Base-by-base conservation (phyloP, 768 basidiomycete genomes). In the Xerocomellus dryophilus region DNA sequence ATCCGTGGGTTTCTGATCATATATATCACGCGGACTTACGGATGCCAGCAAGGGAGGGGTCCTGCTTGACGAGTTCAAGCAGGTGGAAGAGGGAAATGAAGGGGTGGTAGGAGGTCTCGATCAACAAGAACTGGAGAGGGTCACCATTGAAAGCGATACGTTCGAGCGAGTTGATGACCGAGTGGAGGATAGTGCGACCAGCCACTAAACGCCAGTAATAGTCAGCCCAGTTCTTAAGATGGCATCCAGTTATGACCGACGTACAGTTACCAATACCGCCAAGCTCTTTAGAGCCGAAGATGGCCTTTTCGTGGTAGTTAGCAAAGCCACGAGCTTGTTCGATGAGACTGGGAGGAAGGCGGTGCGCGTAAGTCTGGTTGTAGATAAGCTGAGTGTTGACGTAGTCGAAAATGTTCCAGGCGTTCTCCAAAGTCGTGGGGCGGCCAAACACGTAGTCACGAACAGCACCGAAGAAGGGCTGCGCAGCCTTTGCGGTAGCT, bases 51-150 rank as follows among this genome's bases (percentile, higher is more conserved):
- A 86, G 69, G 50, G 85, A 79, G 1, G 87, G 85, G 66, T 83
- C 71, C 25, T 78, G 71, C 56, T 80, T 74, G 60, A 71, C 61
- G 51, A 86, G 72, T 52, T 86, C 88, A 18, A 89, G 82, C 70
- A 88, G 81, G 66, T 85, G 82, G 81, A 94, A 88, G 70, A 94
- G 78, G 5, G 90, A 92, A 64, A 93, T 85, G 81, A 95, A 91
- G 14, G 92, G 86, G 70, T 93, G 92, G 77, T 94, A 94, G 58
- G 89, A 88, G 15, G 86, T 85, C 73, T 89, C 82, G 61, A 90
- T 77, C 60, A 92, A 68, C 71, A 86, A 76, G 73, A 94, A 80
- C 63, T 89, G 85, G 47, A 93, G 81, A 42, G 89, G 85, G 73
- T 90, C 86, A 57, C 80, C 83, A 62, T 85, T 83, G 77, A 85